Evolutionary conservation across 306 rosid species (phyloP).

Genomic region (Prinsepia uniflora): DNA sequence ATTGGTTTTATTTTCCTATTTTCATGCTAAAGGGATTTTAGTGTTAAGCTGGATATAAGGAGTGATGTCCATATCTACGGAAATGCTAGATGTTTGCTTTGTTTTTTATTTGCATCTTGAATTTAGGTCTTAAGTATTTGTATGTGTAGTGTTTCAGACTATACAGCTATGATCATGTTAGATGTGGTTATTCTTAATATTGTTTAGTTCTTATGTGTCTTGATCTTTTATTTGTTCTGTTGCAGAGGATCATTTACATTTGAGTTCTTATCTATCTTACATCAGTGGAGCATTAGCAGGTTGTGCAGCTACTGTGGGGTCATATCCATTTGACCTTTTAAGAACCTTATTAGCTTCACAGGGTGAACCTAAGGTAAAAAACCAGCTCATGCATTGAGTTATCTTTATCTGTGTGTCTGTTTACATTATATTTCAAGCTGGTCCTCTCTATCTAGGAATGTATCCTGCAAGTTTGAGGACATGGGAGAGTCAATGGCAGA

Average conservation of each 20-base stretch:
- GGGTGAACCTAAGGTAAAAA: slow-evolving; percentile 90
- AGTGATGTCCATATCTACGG: neutral
- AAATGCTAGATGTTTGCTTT: neutral
- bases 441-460: neutral
- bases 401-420: neutral
- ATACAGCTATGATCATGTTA: neutral
- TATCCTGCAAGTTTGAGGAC: neutral
- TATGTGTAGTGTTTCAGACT: neutral
- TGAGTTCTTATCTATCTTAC: slow-evolving; percentile 87
- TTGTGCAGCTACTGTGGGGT: slow-evolving; percentile 89
- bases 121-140: neutral
- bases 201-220: slow-evolving; percentile 2
- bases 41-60: neutral
- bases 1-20: neutral
- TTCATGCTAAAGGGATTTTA: neutral
- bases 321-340: slow-evolving; percentile 93
- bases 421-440: neutral
- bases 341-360: slow-evolving; percentile 96
- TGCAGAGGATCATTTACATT: slow-evolving; percentile 74
- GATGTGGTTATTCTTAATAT: slow-evolving; percentile 6
- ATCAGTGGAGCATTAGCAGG: slow-evolving; percentile 92
- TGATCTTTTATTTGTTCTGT: slow-evolving; percentile 22
- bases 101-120: neutral
- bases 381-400: neutral
- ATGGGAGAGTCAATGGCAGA: neutral